Conservation (phyloP, 805 yeast genomes). For the Nakazawaea wyomingensis region DNA sequence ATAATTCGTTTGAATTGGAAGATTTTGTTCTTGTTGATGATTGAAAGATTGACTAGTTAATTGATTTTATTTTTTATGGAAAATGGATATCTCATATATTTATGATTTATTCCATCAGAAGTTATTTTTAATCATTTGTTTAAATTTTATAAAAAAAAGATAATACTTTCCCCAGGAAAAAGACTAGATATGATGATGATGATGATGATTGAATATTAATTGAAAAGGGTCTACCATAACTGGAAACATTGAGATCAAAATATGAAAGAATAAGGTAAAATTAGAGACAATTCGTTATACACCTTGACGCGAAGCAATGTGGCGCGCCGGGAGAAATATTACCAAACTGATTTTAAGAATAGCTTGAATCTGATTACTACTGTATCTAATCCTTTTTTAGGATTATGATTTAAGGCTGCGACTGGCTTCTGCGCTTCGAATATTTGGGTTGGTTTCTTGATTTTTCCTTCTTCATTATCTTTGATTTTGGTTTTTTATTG, state of each 20-base stretch:
- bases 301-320: constrained; percentile 24
- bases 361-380: background rate
- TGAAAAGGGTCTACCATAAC: too few relatives aligned
- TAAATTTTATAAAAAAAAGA: too few relatives aligned
- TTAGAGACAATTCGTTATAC: too few relatives aligned
- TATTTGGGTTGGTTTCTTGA: background rate
- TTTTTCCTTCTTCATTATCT: too few relatives aligned
- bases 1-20: constrained; percentile 27
- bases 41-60: background rate
- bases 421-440: constrained; percentile 12
- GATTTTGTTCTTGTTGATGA: constrained; percentile 19
- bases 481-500: too few relatives aligned
- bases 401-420: constrained; percentile 9
- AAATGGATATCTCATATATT: background rate
- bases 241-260: too few relatives aligned
- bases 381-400: background rate
- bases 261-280: too few relatives aligned
- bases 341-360: background rate
- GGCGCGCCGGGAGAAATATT: constrained; percentile 19
- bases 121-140: too few relatives aligned
- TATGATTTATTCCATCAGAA: background rate
- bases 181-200: too few relatives aligned
- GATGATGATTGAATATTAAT: too few relatives aligned
- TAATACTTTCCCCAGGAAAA: too few relatives aligned
- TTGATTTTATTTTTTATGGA: constrained; percentile 1